Percentiles rank a stretch among this genome's conserved stretches.
Evolutionary conservation across 257 asterid genomes (phyloP).

Genomic region (Penstemon eatonii): DNA sequence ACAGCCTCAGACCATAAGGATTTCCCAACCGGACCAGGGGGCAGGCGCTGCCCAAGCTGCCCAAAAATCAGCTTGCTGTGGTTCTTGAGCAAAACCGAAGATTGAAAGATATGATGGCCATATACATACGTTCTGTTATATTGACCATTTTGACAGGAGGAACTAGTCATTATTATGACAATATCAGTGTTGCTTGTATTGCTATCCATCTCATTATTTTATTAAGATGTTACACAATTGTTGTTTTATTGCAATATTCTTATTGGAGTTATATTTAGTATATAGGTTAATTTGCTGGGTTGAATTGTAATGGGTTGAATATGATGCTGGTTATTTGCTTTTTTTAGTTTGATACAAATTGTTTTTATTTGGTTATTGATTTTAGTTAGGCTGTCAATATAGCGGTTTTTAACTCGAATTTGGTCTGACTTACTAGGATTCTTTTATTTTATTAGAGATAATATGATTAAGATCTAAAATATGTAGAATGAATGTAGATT

Average conservation of each 20-base stretch:
- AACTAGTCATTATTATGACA: slow-evolving; percentile 41
- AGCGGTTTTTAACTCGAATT: too few species aligned
- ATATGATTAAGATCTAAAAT: too few species aligned
- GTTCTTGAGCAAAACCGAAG: slow-evolving; percentile 46
- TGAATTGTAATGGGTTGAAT: slow-evolving; percentile 19
- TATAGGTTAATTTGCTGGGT: neutral
- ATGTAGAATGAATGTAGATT: too few species aligned
- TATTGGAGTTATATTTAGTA: slow-evolving; percentile 36
- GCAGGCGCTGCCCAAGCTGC: slow-evolving; percentile 58
- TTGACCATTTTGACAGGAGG: slow-evolving; percentile 42
- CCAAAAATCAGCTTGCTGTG: slow-evolving; percentile 84
- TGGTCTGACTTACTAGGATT: too few species aligned
- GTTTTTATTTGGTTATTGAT: too few species aligned
- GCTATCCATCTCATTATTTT: slow-evolving; percentile 40
- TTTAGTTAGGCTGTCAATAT: too few species aligned
- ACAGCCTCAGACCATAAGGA: slow-evolving; percentile 80
- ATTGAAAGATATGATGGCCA: slow-evolving; percentile 32
- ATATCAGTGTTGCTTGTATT: slow-evolving; percentile 44
- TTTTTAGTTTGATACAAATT: neutral
- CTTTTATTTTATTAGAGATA: too few species aligned
- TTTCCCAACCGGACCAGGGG: slow-evolving; percentile 65
- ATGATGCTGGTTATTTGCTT: slow-evolving; percentile 10
- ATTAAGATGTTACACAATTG: slow-evolving; percentile 40
- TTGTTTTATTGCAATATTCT: slow-evolving; percentile 40
- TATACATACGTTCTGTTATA: slow-evolving; percentile 23